phyloP scores from a whole-genome alignment of 441 rosid species.

The Hura crepitans region DNA sequence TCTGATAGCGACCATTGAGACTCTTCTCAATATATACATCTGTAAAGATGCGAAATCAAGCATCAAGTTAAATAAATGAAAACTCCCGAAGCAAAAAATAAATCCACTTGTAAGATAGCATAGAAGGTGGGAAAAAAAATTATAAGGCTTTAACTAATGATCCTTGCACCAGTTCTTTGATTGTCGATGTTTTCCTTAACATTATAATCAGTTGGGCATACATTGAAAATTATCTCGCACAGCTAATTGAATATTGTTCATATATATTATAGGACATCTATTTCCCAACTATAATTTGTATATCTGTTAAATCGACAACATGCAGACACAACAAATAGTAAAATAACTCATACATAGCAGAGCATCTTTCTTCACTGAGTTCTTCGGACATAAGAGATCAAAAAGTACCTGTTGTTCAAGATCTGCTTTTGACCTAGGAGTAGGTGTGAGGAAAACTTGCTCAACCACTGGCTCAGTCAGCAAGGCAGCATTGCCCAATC shows the following conservation, averaged over 20 bases:
- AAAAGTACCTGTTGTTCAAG: constrained; percentile 84
- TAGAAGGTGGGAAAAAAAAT: neutral
- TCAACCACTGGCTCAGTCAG: constrained; percentile 91
- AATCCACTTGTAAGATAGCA: neutral
- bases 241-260: neutral
- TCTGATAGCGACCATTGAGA: constrained; percentile 92
- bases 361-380: neutral
- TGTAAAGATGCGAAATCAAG: constrained; percentile 32
- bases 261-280: neutral
- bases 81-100: neutral
- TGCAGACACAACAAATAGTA: neutral
- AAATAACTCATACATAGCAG: neutral
- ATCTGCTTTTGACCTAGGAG: constrained; percentile 68
- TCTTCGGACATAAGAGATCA: neutral
- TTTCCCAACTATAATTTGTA: neutral
- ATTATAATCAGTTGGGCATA: neutral
- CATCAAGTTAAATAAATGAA: neutral
- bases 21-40: constrained; percentile 94
- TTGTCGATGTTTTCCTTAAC: too few relatives aligned
- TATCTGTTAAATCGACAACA: neutral
- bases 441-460: constrained; percentile 89
- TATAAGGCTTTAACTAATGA: neutral
- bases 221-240: neutral
- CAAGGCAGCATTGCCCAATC: constrained; percentile 80
- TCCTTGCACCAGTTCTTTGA: neutral